Conservation (phyloP, 176 grass and related monocot species). For the Tillandsia fasciculata region DNA sequence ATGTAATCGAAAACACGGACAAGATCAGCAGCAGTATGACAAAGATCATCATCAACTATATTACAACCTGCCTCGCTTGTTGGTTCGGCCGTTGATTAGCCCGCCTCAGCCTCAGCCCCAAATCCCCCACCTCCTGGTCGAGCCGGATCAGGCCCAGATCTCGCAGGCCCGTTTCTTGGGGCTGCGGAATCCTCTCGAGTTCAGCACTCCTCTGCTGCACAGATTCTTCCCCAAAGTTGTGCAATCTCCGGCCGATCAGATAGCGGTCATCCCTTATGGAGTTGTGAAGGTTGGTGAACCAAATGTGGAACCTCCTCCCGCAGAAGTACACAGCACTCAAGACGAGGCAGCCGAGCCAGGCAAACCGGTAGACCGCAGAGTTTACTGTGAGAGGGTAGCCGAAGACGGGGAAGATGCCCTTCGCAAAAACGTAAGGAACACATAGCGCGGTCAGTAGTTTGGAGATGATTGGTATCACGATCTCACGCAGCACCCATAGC, state of each 20-base stretch:
- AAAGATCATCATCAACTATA: constrained; percentile 12
- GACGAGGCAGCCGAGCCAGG: constrained; percentile 84
- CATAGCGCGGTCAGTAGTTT: constrained; percentile 88
- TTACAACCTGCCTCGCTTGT: constrained; percentile 27
- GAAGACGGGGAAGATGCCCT: constrained; percentile 71
- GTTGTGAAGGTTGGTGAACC: constrained; percentile 98
- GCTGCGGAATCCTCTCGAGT: neutral
- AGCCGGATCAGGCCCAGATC: constrained; percentile 29
- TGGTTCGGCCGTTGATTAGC: constrained; percentile 35
- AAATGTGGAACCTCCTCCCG: constrained; percentile 73
- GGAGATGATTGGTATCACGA: constrained; percentile 68
- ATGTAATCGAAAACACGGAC: neutral
- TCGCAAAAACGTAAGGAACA: constrained; percentile 83
- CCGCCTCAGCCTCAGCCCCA: constrained; percentile 52
- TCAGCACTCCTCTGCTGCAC: neutral
- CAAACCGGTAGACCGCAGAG: constrained; percentile 82
- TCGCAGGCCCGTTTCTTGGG: neutral
- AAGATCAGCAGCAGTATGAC: neutral
- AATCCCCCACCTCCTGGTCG: constrained; percentile 33
- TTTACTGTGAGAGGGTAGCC: constrained; percentile 90
- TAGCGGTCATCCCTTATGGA: constrained; percentile 92
- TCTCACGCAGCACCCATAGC: constrained; percentile 82
- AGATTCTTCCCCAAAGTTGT: constrained; percentile 72
- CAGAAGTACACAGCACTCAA: constrained; percentile 64
- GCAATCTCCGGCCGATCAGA: constrained; percentile 85